Evolutionary conservation across 345 rosid species (phyloP), one percentile per base, ranked within the genome.

Genomic region (Diplotaxis tenuifolia): DNA sequence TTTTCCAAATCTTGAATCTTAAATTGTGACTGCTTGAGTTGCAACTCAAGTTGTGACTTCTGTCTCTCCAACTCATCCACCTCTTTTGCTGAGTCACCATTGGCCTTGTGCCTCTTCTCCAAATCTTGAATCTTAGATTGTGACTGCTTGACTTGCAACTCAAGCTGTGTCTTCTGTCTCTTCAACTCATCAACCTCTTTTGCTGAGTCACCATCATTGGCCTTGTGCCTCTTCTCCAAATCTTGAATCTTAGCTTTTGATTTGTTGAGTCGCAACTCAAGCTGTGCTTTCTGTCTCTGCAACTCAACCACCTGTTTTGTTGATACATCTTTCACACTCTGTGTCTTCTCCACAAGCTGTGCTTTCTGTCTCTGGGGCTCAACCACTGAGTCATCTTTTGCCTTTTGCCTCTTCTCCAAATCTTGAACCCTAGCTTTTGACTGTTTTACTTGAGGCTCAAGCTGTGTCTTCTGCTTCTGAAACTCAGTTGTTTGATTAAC

Each of bases 381-480:
- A 34, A 38, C 19, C 57, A n/a, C 70, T 54, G 78, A 61, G 27
- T 12, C 19, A 47, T 47, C 53, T 47, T 2, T 15, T 7, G 16
- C 53, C 53, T 15, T 15, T 15, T 47, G 53, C 20, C 22, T 16
- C 21, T 50, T 50, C 55, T 50, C 55, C 12, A 50, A 50, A 8
- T 18, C 23, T 50, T 50, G 55, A 9, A 50, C 7, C 55, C 21
- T 50, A 50, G 54, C 73, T 4, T 50, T 50, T 50, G 55, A 19
- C 22, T 8, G 55, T 50, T 18, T 50, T 11, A 50, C 11, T 18
- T 50, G 55, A 5, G 10, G 4, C 23, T 18, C 22, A 50, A 18
- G 23, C 55, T 50, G 55, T 50, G 55, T n/a, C 38, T 61, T 68
- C 34, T 38, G 73, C 47, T 45, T 45, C 55, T 5, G 27, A 11